Base-by-base conservation (phyloP, 148 eudicot species). In the Spergularia marina region DNA sequence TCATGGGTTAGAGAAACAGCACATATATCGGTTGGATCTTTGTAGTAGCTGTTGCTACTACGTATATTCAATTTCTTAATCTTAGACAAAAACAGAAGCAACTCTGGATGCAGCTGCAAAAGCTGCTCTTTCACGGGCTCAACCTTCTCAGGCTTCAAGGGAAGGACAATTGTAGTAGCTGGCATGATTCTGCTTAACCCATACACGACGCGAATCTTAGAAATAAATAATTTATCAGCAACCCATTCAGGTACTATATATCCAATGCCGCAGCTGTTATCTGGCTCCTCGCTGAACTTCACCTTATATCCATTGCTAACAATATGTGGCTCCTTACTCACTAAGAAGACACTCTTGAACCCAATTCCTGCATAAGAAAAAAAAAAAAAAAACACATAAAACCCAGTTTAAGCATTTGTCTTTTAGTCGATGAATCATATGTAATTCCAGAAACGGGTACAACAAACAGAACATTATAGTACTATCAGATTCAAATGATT, bases 241-340 rank as follows among this genome's bases (percentile, higher is more conserved):
- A 83, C 77, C 86, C 84, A 81, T 68, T 83, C 76, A 9, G 80
- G 84, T 2, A 86, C 86, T 20, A 81, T 74, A 30, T 86, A 81
- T 10, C 84, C 81, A 12, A 86, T 74, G 30, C 80, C 84, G 76
- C 83, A 79, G 25, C 54, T 25, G 0, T 9, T 52, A 41, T 77
- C 56, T 10, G 84, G 88, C 60, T 76, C 72, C 63, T 82, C 85
- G 51, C 66, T 77, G 17, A 86, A 84, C 55, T 77, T 77, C 12
- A 86, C 80, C 57, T 77, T 85, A 39, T 79, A 84, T 17, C 87
- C 89, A 71, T 84, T 82, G 83, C 84, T 82, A 17, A 82, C 72
- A 16, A 84, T 82, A 65, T 84, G 70, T 21, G 84, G 86, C 53
- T 68, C 66, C 41, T 76, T 55, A 17, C 76, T 78, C 39, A 86